Evolutionary conservation across 2,329 filamentous ascomycete species (phyloP), one percentile per base, ranked within the genome.

Genomic region (Penicillium sp.): DNA sequence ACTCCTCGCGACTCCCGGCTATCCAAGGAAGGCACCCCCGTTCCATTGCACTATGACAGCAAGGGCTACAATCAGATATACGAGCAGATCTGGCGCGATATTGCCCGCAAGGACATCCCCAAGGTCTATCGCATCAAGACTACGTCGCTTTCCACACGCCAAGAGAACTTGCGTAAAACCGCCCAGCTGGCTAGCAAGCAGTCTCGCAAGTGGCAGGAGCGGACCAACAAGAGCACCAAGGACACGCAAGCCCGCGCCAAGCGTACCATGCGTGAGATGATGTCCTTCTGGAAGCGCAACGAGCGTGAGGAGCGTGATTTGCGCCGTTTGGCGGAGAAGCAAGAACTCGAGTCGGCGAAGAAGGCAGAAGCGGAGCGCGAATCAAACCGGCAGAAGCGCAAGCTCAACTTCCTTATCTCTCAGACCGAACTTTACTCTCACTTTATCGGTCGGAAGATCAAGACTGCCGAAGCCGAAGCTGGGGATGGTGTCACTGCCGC

Each of bases 381-480:
- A 80, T 90, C 93, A 13, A 95, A 95, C 61, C 83, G 93, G 57
- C 93, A 98, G 75, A 95, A 95, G 81, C 85, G 93, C 64, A 98
- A 98, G 77, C 88, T 98, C 69, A 97, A 98, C 74, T 98, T 98
- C 80, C 81, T 98, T 56, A 98, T 98, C 70, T 96, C 92, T 1
- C 93, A 98, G 74, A 98, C 93, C 0, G 93, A 98, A 69, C 80
- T 98, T 44, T 98, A 98, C 77, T 97, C 92, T 37, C 93, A 98
- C 78, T 98, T 98, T 72, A 96, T 98, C 63, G 92, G 93, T 69
- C 95, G 95, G 76, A 98, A 98, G 78, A 95, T 97, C 73, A 95
- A 95, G 75, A 97, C 92, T 1, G 87, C 93, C 60, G 91, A 97
- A 66, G 89, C 95, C 42, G 91, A 98, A 73, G 92, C 89, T 20